phyloP scores from a whole-genome alignment of 2,329 filamentous ascomycete species.

The Trichoderma hamatum region DNA sequence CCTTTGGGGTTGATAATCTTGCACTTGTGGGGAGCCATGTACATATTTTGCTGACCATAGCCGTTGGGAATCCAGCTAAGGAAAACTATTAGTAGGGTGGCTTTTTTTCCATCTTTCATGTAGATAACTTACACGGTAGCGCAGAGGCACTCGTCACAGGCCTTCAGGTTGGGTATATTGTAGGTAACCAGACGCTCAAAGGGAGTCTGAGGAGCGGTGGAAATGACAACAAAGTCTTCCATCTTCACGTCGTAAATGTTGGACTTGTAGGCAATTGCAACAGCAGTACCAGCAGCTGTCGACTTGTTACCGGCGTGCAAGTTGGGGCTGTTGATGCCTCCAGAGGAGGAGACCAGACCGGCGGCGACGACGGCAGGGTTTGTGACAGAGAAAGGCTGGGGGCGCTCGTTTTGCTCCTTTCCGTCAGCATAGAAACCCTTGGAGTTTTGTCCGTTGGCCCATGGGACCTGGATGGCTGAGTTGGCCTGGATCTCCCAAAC shows the following conservation, averaged over 20 bases:
- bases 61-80: conserved; percentile 3
- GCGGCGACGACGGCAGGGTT: conserved; percentile 3
- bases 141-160: conserved; percentile 9
- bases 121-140: conserved; percentile 1
- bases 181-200: conserved; percentile 14
- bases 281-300: conserved; percentile 1
- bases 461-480: conserved; percentile 6
- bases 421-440: conserved; percentile 11
- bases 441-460: conserved; percentile 11
- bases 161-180: conserved; percentile 6
- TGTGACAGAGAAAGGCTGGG: conserved; percentile 2
- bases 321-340: conserved; percentile 10
- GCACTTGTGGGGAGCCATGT: conserved; percentile 14
- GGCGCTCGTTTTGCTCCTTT: conserved; percentile 11
- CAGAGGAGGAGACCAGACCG: conserved; percentile 1
- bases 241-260: conserved; percentile 14
- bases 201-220: conserved; percentile 3
- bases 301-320: conserved; percentile 13
- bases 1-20: conserved; percentile 11
- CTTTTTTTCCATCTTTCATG: not conserved
- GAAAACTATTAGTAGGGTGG: not conserved
- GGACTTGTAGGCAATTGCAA: conserved; percentile 20
- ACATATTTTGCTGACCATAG: conserved; percentile 12
- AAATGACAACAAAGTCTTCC: conserved; percentile 13
- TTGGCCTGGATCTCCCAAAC: conserved; percentile 10